Conservation (phyloP, 495 filamentous ascomycete genomes). For the Aspergillus incahuasiensis region DNA sequence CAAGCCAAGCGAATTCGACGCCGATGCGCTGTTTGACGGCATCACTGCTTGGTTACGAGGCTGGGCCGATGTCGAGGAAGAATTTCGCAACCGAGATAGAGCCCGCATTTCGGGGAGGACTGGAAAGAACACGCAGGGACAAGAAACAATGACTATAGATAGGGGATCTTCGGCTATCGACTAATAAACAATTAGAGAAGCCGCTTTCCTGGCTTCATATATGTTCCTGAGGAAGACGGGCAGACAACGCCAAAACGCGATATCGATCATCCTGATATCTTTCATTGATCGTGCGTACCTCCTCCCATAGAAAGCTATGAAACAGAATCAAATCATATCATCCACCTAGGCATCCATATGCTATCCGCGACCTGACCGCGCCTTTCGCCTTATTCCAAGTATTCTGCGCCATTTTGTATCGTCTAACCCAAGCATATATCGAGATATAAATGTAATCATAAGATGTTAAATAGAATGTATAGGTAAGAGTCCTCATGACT, state of each 20-base stretch:
- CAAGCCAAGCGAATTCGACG: constrained; percentile 11
- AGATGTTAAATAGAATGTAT: constrained; percentile 1
- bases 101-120: constrained; percentile 20
- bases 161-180: neutral
- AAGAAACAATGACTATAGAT: neutral
- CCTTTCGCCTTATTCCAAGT: constrained; percentile 24
- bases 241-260: neutral
- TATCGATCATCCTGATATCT: neutral
- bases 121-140: constrained; percentile 7
- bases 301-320: constrained; percentile 9
- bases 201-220: neutral
- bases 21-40: constrained; percentile 31
- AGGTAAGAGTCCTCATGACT: neutral
- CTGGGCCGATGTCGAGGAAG: constrained; percentile 39
- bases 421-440: constrained; percentile 35
- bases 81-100: constrained; percentile 24
- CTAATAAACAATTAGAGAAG: neutral
- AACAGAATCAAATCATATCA: constrained; percentile 9
- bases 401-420: constrained; percentile 32
- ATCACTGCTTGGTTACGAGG: constrained; percentile 40
- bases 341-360: constrained; percentile 23
- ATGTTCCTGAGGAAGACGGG: neutral
- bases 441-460: constrained; percentile 17
- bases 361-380: constrained; percentile 28
- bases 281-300: neutral